Evolutionary conservation across 176 grass and related monocot species (phyloP), one percentile per base, ranked within the genome.

Genomic region (Aegilops bicornis): DNA sequence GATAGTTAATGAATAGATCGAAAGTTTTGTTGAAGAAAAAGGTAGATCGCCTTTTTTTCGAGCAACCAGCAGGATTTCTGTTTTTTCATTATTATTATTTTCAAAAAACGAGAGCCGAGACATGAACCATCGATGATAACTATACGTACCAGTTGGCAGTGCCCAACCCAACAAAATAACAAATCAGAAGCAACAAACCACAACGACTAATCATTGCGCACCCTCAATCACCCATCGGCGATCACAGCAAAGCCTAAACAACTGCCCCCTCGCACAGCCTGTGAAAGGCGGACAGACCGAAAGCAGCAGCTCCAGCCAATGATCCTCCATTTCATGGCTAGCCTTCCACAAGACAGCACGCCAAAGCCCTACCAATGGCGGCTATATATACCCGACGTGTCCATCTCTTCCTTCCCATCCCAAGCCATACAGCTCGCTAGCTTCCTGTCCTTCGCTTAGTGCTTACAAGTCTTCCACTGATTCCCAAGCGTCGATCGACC

Each of bases 351-450:
- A 6, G 4, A 76, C 47, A 75, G 7, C 23, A 75, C 40, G 47
- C 66, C 20, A 81, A 43, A 35, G 78, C 30, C n/a, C 40, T 11
- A 47, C 35, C 12, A 14, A 23, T 73, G 20, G 42, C 7, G 17
- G 35, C 68, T 76, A 86, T 88, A 83, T 84, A 81, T 77, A 69
- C 5, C 16, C 15, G 1, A 8, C 61, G 4, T 47, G n/a, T 10
- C 47, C 20, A 27, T 7, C 33, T 16, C 14, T 27, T 58, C 42
- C 6, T 24, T 52, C 85, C 17, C 81, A 70, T 76, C 80, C 58
- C 74, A 79, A 87, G 33, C 19, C 65, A 2, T 20, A 32, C 47
- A 37, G 25, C 80, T 80, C 45, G 68, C 69, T 70, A 84, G 76
- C 77, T 77, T 80, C 69, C n/a, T 56, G 68, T 8, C 67, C 48